Conservation (phyloP, 148 eudicot species). For the Diospyros kaki region DNA sequence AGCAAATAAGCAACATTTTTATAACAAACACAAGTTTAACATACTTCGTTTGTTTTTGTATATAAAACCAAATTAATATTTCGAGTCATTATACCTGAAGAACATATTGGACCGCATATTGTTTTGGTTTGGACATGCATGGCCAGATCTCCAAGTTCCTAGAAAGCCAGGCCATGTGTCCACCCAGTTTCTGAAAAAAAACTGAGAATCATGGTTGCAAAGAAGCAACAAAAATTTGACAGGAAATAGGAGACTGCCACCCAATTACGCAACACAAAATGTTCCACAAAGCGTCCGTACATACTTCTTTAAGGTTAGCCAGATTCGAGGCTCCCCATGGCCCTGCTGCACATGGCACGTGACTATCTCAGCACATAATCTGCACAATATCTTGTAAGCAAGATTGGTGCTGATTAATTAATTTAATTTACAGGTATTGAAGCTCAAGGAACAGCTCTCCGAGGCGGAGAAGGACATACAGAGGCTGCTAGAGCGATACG, state of each 20-base stretch:
- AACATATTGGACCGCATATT: background rate
- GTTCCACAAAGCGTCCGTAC: slow-evolving; percentile 19
- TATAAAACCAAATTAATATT: no score
- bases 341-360: slow-evolving; percentile 19
- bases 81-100: no score
- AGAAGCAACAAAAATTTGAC: slow-evolving; percentile 1
- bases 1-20: background rate
- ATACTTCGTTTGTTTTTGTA: no score
- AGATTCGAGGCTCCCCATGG: background rate
- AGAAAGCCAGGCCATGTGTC: background rate
- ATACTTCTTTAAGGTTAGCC: slow-evolving; percentile 9
- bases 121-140: background rate
- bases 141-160: background rate
- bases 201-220: no score
- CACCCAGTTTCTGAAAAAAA: background rate
- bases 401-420: background rate
- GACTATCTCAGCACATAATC: background rate
- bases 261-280: slow-evolving; percentile 16
- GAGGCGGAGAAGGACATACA: slow-evolving; percentile 55
- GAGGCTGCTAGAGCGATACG: slow-evolving; percentile 33
- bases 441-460: slow-evolving; percentile 45
- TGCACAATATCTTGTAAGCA: background rate
- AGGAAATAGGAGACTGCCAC: slow-evolving; percentile 19
- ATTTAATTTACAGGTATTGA: slow-evolving; percentile 28
- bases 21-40: no score